Evolutionary conservation across 139 green algal species (phyloP).

Genomic region (Tetratostichococcus sp.): DNA sequence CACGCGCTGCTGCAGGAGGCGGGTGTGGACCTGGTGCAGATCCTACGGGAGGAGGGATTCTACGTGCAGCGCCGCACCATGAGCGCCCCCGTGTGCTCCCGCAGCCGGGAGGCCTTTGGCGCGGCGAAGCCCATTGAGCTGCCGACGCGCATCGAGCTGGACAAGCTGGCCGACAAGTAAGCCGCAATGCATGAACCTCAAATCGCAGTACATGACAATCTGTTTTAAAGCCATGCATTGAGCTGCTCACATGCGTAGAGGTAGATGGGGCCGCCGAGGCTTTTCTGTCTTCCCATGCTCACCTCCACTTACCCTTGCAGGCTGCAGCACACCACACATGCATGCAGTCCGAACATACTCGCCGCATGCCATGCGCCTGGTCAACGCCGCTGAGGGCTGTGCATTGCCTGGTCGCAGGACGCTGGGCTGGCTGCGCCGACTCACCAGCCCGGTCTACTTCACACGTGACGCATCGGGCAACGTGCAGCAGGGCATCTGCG

Average conservation of each 20-base stretch:
- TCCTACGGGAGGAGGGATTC: conserved; percentile 76
- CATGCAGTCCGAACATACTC: no score
- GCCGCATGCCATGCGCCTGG: no score
- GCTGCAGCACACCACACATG: no score
- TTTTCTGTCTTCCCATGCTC: no score
- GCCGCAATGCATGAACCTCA: no score
- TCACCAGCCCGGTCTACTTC: conserved; percentile 81
- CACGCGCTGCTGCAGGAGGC: conserved; percentile 80
- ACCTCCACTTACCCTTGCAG: no score
- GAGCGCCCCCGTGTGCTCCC: conserved; percentile 30
- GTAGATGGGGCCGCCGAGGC: no score
- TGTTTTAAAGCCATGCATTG: no score
- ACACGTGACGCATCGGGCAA: conserved; percentile 50
- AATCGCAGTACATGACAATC: no score
- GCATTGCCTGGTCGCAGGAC: conserved; percentile 1
- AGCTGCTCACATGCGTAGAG: no score
- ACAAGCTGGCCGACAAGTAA: conserved; percentile 11
- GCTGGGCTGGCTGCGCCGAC: conserved; percentile 25
- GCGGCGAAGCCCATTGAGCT: conserved; percentile 68
- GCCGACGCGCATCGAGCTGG: conserved; percentile 53
- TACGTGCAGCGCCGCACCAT: conserved; percentile 49
- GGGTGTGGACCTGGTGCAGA: conserved; percentile 57
- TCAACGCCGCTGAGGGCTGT: not conserved
- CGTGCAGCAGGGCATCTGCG: conserved; percentile 31
- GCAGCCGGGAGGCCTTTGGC: conserved; percentile 50